Percentiles rank a stretch among this genome's conserved stretches.
Conservation (phyloP, 2,329 filamentous ascomycete species). For the Pseudogymnoascus sp. region DNA sequence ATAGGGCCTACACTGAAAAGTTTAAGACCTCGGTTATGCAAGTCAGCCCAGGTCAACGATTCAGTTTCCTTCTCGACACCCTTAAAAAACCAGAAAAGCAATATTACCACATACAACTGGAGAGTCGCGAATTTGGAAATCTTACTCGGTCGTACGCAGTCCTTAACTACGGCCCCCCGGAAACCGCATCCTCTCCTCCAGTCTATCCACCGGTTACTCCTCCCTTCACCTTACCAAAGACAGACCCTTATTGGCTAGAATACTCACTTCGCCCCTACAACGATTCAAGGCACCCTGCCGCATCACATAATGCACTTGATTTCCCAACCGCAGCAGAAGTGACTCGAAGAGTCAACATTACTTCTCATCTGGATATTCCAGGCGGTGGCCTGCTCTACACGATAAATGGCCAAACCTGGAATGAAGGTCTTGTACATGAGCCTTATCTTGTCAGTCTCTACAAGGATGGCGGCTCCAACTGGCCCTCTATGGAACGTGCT, state of each 20-base stretch:
- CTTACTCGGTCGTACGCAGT: conserved; percentile 36
- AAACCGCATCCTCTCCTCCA: neutral
- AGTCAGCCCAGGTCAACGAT: conserved; percentile 43
- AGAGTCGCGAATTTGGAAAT: conserved; percentile 37
- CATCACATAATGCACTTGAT: conserved; percentile 12
- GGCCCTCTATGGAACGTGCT: conserved; percentile 38
- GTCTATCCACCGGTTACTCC: conserved; percentile 18
- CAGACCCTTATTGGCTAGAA: conserved; percentile 25
- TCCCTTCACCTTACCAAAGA: conserved; percentile 22
- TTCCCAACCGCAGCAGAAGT: conserved; percentile 30
- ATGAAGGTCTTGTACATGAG: conserved; percentile 24
- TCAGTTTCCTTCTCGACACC: conserved; percentile 40
- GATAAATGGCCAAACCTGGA: conserved; percentile 31
- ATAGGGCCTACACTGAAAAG: conserved; percentile 34
- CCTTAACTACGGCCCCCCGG: conserved; percentile 30
- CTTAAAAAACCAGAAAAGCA: conserved; percentile 30
- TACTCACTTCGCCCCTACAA: conserved; percentile 28
- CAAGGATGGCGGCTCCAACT: conserved; percentile 27
- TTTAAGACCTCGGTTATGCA: conserved; percentile 37
- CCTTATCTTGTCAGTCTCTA: conserved; percentile 43
- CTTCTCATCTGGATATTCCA: conserved; percentile 16
- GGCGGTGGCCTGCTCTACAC: conserved; percentile 18
- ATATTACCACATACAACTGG: conserved; percentile 37
- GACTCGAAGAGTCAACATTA: conserved; percentile 32
- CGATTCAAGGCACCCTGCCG: neutral